Evolutionary conservation across 192 early-diverging fungal genomes (phyloP).

Genomic region (Nowakowskiella sp.): DNA sequence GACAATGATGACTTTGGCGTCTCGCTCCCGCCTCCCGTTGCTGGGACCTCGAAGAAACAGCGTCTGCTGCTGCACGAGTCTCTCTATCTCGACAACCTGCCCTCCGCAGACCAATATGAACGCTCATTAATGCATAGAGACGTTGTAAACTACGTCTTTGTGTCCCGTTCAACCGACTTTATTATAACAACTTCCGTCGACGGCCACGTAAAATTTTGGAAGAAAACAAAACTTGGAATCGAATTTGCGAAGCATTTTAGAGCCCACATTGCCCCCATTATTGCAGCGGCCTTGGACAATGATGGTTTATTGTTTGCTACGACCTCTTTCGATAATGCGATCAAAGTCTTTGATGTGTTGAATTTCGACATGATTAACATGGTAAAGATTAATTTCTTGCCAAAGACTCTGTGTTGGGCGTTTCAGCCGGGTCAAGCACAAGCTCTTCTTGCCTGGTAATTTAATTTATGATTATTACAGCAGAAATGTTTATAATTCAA

Average conservation of each 20-base stretch:
- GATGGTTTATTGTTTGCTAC: slow-evolving; percentile 82
- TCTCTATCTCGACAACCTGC: slow-evolving; percentile 71
- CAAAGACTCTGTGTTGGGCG: slow-evolving; percentile 76
- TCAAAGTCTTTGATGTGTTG: slow-evolving; percentile 93
- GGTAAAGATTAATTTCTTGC: slow-evolving; percentile 68
- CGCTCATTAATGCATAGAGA: slow-evolving; percentile 94
- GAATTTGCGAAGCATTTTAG: slow-evolving; percentile 99
- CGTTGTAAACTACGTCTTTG: slow-evolving; percentile 65
- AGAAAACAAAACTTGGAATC: slow-evolving; percentile 82
- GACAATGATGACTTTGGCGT: too few species aligned
- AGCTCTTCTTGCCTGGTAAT: slow-evolving; percentile 69
- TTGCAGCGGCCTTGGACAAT: slow-evolving; percentile 28
- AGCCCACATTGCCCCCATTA: slow-evolving; percentile 69
- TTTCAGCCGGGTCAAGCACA: slow-evolving; percentile 77
- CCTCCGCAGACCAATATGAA: slow-evolving; percentile 88
- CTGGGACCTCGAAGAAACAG: too few species aligned
- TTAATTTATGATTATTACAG: slow-evolving; percentile 1
- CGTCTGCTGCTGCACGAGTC: too few species aligned
- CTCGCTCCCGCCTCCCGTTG: too few species aligned
- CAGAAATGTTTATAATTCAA: neutral
- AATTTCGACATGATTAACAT: slow-evolving; percentile 99
- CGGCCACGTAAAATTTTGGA: slow-evolving; percentile 99
- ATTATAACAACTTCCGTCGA: slow-evolving; percentile 89
- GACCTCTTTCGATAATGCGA: slow-evolving; percentile 65
- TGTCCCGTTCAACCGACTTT: slow-evolving; percentile 70